These are phyloP conservation scores for Castanea sativa DNA, from an alignment of 306 rosid species.

Conservation along the genomic window DNA sequence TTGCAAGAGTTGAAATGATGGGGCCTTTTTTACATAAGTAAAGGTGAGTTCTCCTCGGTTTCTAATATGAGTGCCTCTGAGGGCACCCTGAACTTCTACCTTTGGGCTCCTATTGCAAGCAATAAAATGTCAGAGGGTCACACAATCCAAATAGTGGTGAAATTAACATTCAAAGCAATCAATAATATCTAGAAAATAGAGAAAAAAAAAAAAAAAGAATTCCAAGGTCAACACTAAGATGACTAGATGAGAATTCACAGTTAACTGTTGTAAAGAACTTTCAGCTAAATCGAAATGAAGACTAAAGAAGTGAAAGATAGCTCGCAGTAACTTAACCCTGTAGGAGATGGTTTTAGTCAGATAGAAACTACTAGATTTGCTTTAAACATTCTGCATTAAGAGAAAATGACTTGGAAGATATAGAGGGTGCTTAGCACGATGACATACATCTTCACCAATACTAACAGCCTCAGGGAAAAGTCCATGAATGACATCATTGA, in stretches of 20 bases:
- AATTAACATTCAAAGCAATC: not conserved
- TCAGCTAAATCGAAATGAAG: not conserved
- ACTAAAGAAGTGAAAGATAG: not conserved
- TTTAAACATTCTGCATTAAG: not conserved
- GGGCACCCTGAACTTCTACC: not conserved
- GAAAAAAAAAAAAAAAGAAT: not conserved
- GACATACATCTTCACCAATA: conserved; percentile 96
- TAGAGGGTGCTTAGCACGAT: not conserved
- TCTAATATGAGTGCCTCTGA: not conserved
- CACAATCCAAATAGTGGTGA: not conserved
- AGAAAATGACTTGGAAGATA: conserved; percentile 3
- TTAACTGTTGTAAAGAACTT: not conserved
- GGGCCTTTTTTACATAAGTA: not conserved
- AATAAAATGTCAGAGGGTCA: not conserved
- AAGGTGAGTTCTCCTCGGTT: not conserved
- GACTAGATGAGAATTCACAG: not conserved
- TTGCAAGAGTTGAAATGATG: not conserved
- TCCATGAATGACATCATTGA: conserved; percentile 93
- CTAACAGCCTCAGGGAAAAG: conserved; percentile 86
- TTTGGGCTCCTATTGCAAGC: not conserved
- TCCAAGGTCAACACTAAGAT: not conserved
- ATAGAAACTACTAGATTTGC: not conserved
- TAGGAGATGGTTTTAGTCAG: not conserved
- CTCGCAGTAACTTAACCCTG: not conserved
- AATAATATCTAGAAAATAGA: not conserved